phyloP scores from a whole-genome alignment of 768 basidiomycete species.

The Daedaleopsis nitida region DNA sequence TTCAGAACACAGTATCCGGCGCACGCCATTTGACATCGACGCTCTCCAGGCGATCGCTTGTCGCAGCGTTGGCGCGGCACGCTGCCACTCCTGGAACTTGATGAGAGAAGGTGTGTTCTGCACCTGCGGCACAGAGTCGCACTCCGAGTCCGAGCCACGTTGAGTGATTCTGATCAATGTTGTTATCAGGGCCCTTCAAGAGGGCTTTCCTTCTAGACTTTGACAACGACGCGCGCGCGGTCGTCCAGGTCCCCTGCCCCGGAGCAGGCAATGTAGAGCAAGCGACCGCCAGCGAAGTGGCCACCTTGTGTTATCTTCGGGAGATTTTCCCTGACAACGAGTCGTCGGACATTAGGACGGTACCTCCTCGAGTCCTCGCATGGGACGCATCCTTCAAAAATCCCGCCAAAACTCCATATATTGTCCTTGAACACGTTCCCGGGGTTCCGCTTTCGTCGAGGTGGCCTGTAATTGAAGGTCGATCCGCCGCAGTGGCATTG shows the following conservation, averaged over 20 bases:
- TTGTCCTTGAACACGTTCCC: not conserved
- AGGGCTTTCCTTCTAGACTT: conserved; percentile 4
- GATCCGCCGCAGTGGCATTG: too few relatives aligned
- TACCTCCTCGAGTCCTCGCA: conserved; percentile 6
- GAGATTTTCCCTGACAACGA: too few relatives aligned
- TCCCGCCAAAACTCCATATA: conserved; percentile 3
- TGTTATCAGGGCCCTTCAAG: conserved; percentile 2
- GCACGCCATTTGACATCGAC: not conserved
- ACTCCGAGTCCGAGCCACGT: too few relatives aligned
- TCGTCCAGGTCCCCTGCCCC: conserved; percentile 5
- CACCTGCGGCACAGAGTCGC: too few relatives aligned
- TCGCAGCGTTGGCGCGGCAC: not conserved
- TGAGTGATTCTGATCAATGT: not conserved
- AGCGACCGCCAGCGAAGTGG: not conserved
- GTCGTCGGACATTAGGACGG: not conserved
- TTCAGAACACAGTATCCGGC: not conserved
- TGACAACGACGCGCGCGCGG: conserved; percentile 1
- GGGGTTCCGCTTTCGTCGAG: not conserved
- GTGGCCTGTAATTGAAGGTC: not conserved
- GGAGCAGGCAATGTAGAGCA: not conserved
- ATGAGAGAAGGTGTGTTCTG: not conserved
- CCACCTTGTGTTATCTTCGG: too few relatives aligned
- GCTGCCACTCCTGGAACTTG: conserved; percentile 3
- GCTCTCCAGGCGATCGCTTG: conserved; percentile 2
- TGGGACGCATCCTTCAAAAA: conserved; percentile 2